These are phyloP conservation scores for Eucalyptus pauciflora DNA, from an alignment of 345 rosid genomes.

Conservation along the genomic window DNA sequence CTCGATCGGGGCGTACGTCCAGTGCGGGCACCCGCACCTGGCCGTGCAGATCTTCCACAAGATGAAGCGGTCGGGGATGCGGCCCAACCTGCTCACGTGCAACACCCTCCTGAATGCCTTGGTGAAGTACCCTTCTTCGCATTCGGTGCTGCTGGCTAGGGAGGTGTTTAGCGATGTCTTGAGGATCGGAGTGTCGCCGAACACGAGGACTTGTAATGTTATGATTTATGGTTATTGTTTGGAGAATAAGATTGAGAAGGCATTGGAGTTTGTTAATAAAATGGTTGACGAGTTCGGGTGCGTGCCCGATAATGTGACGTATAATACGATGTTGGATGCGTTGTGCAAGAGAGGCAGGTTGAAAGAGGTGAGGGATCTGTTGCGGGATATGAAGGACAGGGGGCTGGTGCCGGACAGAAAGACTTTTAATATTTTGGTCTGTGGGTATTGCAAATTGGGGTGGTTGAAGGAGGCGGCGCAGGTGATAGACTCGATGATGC, in stretches of 20 bases:
- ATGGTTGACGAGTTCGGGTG: slow-evolving; percentile 60
- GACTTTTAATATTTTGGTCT: slow-evolving; percentile 51
- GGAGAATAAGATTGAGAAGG: slow-evolving; percentile 45
- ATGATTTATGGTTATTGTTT: slow-evolving; percentile 69
- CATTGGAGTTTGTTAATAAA: slow-evolving; percentile 22
- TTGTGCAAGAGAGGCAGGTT: slow-evolving; percentile 71
- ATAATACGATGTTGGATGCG: slow-evolving; percentile 62
- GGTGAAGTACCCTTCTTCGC: slow-evolving; percentile 52
- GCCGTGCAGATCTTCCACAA: slow-evolving; percentile 57
- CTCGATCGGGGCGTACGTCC: slow-evolving; percentile 46
- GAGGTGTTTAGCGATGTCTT: slow-evolving; percentile 40
- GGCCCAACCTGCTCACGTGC: slow-evolving; percentile 63
- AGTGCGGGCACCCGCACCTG: slow-evolving; percentile 44
- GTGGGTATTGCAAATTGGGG: slow-evolving; percentile 71
- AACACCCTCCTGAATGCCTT: slow-evolving; percentile 54
- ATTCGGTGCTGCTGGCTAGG: slow-evolving; percentile 35
- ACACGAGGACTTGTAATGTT: slow-evolving; percentile 42
- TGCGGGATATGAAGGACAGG: slow-evolving; percentile 56
- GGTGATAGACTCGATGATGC: slow-evolving; percentile 62
- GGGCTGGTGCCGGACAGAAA: slow-evolving; percentile 44
- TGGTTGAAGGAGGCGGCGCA: slow-evolving; percentile 60
- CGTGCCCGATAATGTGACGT: slow-evolving; percentile 48
- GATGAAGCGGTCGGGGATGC: slow-evolving; percentile 42
- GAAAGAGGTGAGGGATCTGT: slow-evolving; percentile 49
- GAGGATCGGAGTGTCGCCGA: slow-evolving; percentile 35